Base-by-base conservation (phyloP, 2,329 filamentous ascomycete species). In the Pseudogymnoascus sp. region DNA sequence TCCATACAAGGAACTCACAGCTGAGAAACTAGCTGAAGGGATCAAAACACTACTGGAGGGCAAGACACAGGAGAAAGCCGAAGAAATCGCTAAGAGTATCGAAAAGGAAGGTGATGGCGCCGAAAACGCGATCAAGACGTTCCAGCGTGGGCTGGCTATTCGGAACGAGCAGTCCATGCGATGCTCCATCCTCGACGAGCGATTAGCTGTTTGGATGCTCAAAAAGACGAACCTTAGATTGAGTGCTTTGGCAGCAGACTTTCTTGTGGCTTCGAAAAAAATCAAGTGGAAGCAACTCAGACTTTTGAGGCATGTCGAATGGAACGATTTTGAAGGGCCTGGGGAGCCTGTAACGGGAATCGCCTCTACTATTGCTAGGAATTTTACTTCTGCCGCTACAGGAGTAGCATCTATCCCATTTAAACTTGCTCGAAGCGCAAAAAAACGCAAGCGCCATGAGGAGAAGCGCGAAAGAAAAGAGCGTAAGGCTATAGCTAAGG, bases 241-340 rank as follows among this genome's bases (percentile, higher is more conserved):
- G 0, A 86, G 84, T 64, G 77, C 86, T 0, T 67, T 90, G 40
- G 88, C 88, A 2, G 88, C 88, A 0, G 83, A 89, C 25, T 76
- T 89, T 1, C 75, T 89, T 1, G 83, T 88, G 3, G 79, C 82
- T 36, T 80, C 79, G 66, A 85, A 84, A n/a, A 80, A 83, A 66
- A 70, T 89, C 21, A 79, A 80, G 23, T 90, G 86, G 83, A 83
- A 81, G 63, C 82, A 85, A 64, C 74, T 91, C 56, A 80, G 83
- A 11, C 77, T 91, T 0, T 70, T 89, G 7, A 79, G 88, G 7
- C 86, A 89, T 68, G 84, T 82, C 60, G 87, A 90, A 68, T 91
- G 88, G 87, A 89, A 90, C 67, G 88, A 91, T 68, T 91, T 90
- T 68, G 87, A 89, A 67, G 89, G 89, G 0, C 88, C 88, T 0